Conservation (phyloP, 257 asterid species). For the Solanum verrucosum region DNA sequence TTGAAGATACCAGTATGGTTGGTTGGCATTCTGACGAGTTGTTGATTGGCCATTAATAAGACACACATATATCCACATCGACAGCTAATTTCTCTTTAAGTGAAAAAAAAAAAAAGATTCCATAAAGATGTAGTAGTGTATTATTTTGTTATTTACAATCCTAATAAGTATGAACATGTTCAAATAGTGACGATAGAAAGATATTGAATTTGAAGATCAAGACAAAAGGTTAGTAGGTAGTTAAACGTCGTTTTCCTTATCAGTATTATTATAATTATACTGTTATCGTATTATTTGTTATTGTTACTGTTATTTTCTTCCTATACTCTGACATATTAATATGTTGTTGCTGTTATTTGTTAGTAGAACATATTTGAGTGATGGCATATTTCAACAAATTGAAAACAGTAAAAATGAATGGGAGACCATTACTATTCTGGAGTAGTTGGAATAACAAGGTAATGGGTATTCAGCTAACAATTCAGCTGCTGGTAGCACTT, state of each 20-base stretch:
- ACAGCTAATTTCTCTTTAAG: neutral
- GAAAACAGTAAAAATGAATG: neutral
- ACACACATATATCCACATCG: neutral
- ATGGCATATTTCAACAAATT: neutral
- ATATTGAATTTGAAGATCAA: neutral
- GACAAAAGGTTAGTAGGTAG: neutral
- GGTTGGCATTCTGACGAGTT: neutral
- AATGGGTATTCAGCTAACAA: neutral
- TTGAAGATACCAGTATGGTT: neutral
- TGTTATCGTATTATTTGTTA: no score
- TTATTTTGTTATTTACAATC: neutral
- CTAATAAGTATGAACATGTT: neutral
- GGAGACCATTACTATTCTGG: neutral
- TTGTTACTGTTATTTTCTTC: no score
- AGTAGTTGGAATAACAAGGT: neutral
- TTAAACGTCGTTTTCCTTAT: no score
- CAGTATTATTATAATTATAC: no score
- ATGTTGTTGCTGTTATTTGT: neutral
- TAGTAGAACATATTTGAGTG: neutral
- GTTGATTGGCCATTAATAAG: neutral
- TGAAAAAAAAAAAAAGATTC: neutral
- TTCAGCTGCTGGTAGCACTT: neutral
- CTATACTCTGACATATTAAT: no score
- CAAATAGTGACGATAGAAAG: neutral
- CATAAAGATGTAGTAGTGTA: neutral